Percentiles rank a stretch among this genome's conserved stretches.
phyloP scores from a whole-genome alignment of 1,139 yeast species.

The Geotrichum reessii region DNA sequence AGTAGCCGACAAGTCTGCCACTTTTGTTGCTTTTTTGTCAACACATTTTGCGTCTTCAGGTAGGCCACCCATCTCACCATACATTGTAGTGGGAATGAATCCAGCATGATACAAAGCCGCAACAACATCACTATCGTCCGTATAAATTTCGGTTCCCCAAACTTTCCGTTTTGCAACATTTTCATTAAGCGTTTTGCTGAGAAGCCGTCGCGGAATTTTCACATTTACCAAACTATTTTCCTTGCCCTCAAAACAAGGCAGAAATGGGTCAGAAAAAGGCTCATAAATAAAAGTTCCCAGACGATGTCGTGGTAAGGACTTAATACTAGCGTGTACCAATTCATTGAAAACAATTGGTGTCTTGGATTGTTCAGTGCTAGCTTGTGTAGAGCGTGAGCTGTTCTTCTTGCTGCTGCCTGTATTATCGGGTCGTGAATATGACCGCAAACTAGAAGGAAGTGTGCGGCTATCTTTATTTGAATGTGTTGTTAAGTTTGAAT shows the following conservation, averaged over 20 bases:
- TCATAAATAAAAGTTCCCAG: constrained; percentile 60
- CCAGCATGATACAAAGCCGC: constrained; percentile 73
- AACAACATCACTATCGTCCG: constrained; percentile 87
- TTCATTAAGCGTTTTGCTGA: constrained; percentile 35
- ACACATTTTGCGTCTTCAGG: background rate
- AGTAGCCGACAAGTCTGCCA: background rate
- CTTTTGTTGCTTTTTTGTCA: background rate
- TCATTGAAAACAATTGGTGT: constrained; percentile 36
- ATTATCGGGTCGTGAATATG: background rate
- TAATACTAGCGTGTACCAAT: constrained; percentile 44
- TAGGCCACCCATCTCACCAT: background rate
- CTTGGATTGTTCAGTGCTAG: constrained; percentile 2
- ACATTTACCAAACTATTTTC: constrained; percentile 60
- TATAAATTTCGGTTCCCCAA: constrained; percentile 92
- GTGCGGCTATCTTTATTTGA: background rate
- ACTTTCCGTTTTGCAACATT: constrained; percentile 50
- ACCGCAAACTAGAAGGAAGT: background rate
- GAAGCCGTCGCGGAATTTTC: constrained; percentile 46
- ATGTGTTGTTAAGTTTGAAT: background rate
- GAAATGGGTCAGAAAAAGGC: constrained; percentile 35
- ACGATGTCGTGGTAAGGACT: constrained; percentile 44
- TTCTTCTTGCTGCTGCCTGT: background rate
- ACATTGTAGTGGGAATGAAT: background rate
- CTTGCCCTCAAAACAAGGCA: constrained; percentile 42
- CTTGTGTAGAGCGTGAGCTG: background rate